A percentile compares a stretch with the other conserved stretches of the same genome.
phyloP scores from a whole-genome alignment of 352 stramenopile genomes.

The Halophytophthora batemanensis region DNA sequence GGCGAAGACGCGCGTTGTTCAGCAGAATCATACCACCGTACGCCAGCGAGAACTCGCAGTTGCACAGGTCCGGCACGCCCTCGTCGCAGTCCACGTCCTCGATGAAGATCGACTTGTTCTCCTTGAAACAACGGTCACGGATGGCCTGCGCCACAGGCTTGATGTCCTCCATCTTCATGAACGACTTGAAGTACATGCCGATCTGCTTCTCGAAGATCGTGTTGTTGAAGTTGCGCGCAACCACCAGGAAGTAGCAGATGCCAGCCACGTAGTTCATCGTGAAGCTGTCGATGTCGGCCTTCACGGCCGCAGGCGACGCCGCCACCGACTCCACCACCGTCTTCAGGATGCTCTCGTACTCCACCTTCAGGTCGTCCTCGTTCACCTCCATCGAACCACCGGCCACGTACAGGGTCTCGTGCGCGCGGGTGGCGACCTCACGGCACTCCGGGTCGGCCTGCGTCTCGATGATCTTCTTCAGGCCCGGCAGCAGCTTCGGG shows the following conservation, averaged over 20 bases:
- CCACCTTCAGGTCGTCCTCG: constrained; percentile 91
- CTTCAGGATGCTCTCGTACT: constrained; percentile 82
- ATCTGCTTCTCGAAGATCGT: constrained; percentile 93
- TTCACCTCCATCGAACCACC: constrained; percentile 91
- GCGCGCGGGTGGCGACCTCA: constrained; percentile 92
- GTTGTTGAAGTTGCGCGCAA: constrained; percentile 94
- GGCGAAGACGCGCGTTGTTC: constrained; percentile 88
- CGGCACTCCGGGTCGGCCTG: constrained; percentile 97
- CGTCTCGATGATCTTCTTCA: constrained; percentile 95
- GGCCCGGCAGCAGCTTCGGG: constrained; percentile 94
- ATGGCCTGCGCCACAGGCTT: constrained; percentile 72
- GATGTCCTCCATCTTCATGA: constrained; percentile 57
- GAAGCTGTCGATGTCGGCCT: constrained; percentile 88
- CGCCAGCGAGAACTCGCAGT: constrained; percentile 99
- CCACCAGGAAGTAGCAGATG: constrained; percentile 83
- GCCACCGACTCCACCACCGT: constrained; percentile 80
- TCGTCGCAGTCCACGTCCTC: constrained; percentile 97
- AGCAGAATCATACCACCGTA: constrained; percentile 92
- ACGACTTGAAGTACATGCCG: constrained; percentile 84
- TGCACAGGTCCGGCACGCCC: constrained; percentile 96
- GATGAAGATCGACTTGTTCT: constrained; percentile 90
- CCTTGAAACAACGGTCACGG: constrained; percentile 85
- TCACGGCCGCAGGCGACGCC: constrained; percentile 69
- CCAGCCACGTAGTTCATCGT: constrained; percentile 88
- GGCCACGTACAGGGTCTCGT: constrained; percentile 92